Percentiles rank a stretch among this genome's conserved stretches.
These are phyloP conservation scores for Phlebiopsis gigantea DNA, from an alignment of 768 basidiomycete species.

Conservation along the genomic window DNA sequence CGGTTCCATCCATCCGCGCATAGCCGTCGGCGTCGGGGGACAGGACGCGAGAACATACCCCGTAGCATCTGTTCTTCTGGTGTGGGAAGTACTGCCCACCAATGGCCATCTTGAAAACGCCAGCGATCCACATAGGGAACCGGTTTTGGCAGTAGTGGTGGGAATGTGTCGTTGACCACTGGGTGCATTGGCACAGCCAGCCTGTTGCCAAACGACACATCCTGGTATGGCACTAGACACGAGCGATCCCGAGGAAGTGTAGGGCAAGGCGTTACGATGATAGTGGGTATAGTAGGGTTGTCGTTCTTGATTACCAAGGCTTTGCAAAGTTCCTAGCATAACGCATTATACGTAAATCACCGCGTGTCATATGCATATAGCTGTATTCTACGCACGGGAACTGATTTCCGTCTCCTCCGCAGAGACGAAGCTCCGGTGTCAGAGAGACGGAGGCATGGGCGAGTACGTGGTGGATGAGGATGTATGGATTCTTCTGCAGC, in stretches of 20 bases:
- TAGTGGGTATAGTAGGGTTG: conserved; percentile 39
- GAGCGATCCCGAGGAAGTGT: conserved; percentile 34
- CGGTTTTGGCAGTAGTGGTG: conserved; percentile 32
- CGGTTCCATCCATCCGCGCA: conserved; percentile 3
- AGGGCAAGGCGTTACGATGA: conserved; percentile 46
- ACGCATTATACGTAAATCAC: neutral
- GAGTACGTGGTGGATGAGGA: neutral
- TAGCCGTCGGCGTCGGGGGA: conserved; percentile 12
- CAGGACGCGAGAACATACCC: conserved; percentile 38
- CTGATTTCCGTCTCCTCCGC: conserved; percentile 1
- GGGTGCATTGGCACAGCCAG: conserved; percentile 47
- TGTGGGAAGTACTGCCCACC: conserved; percentile 43
- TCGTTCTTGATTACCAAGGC: conserved; percentile 17
- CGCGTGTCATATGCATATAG: neutral
- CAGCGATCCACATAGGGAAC: conserved; percentile 34
- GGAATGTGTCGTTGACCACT: conserved; percentile 41
- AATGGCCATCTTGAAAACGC: conserved; percentile 49
- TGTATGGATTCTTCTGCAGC: conserved; percentile 5
- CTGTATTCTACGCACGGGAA: neutral
- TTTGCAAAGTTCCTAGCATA: neutral
- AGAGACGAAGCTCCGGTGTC: neutral
- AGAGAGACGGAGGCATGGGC: neutral
- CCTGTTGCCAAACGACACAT: conserved; percentile 44
- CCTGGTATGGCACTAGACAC: conserved; percentile 48
- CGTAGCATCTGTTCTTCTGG: conserved; percentile 40